Conservation (phyloP, 768 basidiomycete species). For the Boletus reticulatus region DNA sequence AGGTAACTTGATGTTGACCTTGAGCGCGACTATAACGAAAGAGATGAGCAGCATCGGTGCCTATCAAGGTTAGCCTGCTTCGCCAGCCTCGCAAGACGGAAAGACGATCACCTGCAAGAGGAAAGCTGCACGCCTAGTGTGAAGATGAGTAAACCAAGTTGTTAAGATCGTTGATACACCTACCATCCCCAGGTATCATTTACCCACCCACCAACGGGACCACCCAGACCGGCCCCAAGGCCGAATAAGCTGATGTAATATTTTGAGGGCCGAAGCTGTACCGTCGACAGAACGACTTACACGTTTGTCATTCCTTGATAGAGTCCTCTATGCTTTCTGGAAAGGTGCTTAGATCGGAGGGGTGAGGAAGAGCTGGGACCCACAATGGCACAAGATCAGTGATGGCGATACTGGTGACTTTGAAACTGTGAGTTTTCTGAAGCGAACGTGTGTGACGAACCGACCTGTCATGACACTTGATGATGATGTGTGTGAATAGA, state of each 20-base stretch:
- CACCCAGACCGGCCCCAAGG: constrained; percentile 76
- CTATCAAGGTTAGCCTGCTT: constrained; percentile 38
- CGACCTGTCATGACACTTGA: constrained; percentile 81
- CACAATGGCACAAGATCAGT: constrained; percentile 89
- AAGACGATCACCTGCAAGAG: constrained; percentile 64
- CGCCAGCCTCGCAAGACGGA: not conserved
- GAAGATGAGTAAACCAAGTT: constrained; percentile 7
- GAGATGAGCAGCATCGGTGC: constrained; percentile 76
- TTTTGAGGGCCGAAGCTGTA: constrained; percentile 8
- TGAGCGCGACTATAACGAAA: constrained; percentile 64
- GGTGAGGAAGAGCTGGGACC: constrained; percentile 29
- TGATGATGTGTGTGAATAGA: constrained; percentile 12
- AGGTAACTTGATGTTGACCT: constrained; percentile 79
- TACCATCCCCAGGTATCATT: constrained; percentile 86
- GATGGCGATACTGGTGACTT: constrained; percentile 81
- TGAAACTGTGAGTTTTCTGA: constrained; percentile 17
- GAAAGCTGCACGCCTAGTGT: constrained; percentile 78
- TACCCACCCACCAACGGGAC: constrained; percentile 81
- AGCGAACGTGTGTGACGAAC: constrained; percentile 6
- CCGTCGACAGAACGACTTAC: constrained; percentile 40
- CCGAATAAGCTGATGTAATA: constrained; percentile 64
- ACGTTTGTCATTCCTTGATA: constrained; percentile 92
- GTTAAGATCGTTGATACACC: constrained; percentile 22
- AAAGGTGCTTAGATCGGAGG: not conserved
- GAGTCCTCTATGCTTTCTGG: constrained; percentile 79